Evolutionary conservation across 2,329 filamentous ascomycete genomes (phyloP), one percentile per base, ranked within the genome.

Genomic region (Colletotrichum spinosum): DNA sequence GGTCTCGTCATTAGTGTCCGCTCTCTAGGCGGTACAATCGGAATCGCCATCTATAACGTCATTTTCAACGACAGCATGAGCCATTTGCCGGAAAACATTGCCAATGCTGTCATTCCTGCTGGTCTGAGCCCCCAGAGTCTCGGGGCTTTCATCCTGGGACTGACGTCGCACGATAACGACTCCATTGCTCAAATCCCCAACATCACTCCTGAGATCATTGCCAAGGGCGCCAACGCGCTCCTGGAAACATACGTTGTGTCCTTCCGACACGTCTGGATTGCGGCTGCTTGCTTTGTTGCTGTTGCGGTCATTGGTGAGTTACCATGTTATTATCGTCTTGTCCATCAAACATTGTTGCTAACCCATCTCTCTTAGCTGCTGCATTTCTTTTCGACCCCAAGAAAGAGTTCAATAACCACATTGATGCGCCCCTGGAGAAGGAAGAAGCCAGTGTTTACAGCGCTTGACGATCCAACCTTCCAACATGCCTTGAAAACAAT

Each of bases 1-100:
- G 77, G 78, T 6, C 70, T 81, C 13, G 72, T 80, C 39, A 79
- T 80, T 37, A 71, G 75, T 39, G 69, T 78, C 3, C 71, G 79
- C 6, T 79, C 77, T 12, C 71, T 80, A 0, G 79, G 79, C 11
- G 78, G 77, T 2, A 73, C 74, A 1, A 71, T 80, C 12, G 79
- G 77, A 4, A 68, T 80, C 6, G 76, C 77, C 10, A 77, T 80
- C 37, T 76, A 76, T 65, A 76, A 75, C 13, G 72, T 75, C 33
- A 68, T 77, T 10, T 72, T 77, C 69, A 72, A 59, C 39, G 58
- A 65, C n/a, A 69, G 71, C n/a, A 70, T 76, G 61, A 71, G 63
- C 8, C 59, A 70, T 71, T 3, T 68, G 68, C 70, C 70, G 6
- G 61, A 68, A n/a, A 77, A 78, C 35, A 72, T 80, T 44, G 75